Conservation (phyloP, 1,139 yeast species). For the Yamadazyma friedrichii region DNA sequence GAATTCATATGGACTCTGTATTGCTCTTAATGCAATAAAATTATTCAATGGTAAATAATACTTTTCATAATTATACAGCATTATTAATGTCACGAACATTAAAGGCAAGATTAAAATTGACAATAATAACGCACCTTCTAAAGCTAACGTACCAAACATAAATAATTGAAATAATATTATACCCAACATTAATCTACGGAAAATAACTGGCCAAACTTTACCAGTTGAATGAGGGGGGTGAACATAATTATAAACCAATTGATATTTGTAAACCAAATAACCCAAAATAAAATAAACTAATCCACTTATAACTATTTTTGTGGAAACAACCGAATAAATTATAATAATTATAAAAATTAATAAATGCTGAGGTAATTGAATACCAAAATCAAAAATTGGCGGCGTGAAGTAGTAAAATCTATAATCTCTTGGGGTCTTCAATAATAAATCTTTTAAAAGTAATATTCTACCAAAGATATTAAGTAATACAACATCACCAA, state of each 20-base stretch:
- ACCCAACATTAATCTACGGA: conserved; percentile 61
- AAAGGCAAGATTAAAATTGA: conserved; percentile 55
- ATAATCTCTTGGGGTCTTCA: conserved; percentile 59
- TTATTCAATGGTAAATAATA: conserved; percentile 58
- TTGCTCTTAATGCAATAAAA: conserved; percentile 64
- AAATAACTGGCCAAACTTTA: conserved; percentile 69
- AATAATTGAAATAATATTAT: conserved; percentile 59
- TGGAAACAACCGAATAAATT: conserved; percentile 65
- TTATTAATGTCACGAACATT: conserved; percentile 46
- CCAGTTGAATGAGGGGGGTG: conserved; percentile 76
- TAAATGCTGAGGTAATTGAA: conserved; percentile 65
- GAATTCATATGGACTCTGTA: conserved; percentile 43
- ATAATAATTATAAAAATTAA: conserved; percentile 60
- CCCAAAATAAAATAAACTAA: conserved; percentile 60
- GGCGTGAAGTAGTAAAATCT: conserved; percentile 65
- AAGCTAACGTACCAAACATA: conserved; percentile 68
- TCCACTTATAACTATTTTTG: conserved; percentile 64
- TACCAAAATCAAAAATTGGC: conserved; percentile 64
- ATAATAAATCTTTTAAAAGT: conserved; percentile 44
- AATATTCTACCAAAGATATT: conserved; percentile 61
- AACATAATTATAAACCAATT: conserved; percentile 62
- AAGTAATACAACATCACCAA: conserved; percentile 43
- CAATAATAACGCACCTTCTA: conserved; percentile 57
- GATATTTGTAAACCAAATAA: conserved; percentile 65
- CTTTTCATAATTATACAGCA: conserved; percentile 56